phyloP scores from a whole-genome alignment of 805 yeast genomes.

The Yamadazyma philogaea region DNA sequence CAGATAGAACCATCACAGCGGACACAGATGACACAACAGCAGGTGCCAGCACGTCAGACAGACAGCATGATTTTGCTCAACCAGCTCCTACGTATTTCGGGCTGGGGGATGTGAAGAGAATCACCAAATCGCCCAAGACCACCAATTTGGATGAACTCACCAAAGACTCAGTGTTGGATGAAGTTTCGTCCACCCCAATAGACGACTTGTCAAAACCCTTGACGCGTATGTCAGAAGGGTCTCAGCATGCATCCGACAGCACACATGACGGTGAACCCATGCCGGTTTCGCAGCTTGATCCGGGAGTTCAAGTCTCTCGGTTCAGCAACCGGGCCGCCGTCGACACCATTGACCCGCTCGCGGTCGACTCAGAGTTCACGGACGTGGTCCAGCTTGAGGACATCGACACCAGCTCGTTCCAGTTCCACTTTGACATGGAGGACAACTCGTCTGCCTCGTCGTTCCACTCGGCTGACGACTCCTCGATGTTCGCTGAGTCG shows the following conservation, averaged over 20 bases:
- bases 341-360: constrained; percentile 5
- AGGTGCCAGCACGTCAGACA: background rate
- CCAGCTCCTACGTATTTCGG: too few species aligned
- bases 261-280: background rate
- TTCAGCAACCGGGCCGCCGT: background rate
- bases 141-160: background rate
- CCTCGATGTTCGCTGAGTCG: background rate
- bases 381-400: constrained; percentile 10
- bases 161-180: background rate
- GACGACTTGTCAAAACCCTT: background rate
- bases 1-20: background rate
- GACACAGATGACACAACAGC: background rate
- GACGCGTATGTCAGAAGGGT: background rate
- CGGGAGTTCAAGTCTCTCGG: background rate
- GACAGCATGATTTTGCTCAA: too few species aligned
- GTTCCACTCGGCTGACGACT: constrained; percentile 9
- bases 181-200: too few species aligned
- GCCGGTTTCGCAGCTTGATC: constrained; percentile 1
- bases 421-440: constrained; percentile 12
- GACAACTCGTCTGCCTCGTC: constrained; percentile 6
- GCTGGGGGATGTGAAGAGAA: too few species aligned
- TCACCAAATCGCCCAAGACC: background rate
- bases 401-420: constrained; percentile 14
- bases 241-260: background rate
- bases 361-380: constrained; percentile 9